Conservation (phyloP, 139 green algal genomes). For the Coelastrella sp. region DNA sequence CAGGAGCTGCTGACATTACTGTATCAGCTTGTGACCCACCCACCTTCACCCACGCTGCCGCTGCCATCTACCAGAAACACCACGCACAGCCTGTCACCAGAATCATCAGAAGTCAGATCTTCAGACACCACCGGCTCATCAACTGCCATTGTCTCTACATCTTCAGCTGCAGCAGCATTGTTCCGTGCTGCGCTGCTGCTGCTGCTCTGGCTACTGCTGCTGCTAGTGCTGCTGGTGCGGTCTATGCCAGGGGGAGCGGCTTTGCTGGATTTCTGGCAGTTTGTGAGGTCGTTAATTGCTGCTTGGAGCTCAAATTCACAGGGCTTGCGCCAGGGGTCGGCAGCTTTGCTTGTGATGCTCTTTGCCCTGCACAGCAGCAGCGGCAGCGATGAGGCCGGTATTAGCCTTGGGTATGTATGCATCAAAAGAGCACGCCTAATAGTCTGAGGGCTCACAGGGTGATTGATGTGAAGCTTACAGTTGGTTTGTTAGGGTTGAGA, state of each 20-base stretch:
- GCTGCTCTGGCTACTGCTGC: not conserved
- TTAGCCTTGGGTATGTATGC: too few relatives aligned
- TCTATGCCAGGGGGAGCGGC: not conserved
- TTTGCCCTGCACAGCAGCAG: conserved; percentile 49
- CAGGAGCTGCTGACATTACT: not conserved
- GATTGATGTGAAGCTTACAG: too few relatives aligned
- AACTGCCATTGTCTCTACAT: not conserved
- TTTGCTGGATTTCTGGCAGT: not conserved
- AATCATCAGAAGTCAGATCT: not conserved
- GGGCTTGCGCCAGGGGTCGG: conserved; percentile 60
- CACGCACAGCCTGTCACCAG: conserved; percentile 44
- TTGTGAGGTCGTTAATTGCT: conserved; percentile 7
- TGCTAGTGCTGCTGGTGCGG: not conserved
- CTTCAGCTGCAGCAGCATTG: not conserved
- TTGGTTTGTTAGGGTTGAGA: too few relatives aligned
- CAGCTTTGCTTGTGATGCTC: conserved; percentile 19
- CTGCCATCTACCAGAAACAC: conserved; percentile 65
- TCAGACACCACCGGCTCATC: not conserved
- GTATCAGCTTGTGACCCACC: not conserved
- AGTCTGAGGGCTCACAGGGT: too few relatives aligned
- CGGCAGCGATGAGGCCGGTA: too few relatives aligned
- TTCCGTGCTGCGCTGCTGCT: not conserved
- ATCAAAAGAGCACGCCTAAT: too few relatives aligned
- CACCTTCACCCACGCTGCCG: conserved; percentile 50
- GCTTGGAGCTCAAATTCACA: conserved; percentile 60